Base-by-base conservation (phyloP, 148 eudicot species). In the Limonium bicolor region DNA sequence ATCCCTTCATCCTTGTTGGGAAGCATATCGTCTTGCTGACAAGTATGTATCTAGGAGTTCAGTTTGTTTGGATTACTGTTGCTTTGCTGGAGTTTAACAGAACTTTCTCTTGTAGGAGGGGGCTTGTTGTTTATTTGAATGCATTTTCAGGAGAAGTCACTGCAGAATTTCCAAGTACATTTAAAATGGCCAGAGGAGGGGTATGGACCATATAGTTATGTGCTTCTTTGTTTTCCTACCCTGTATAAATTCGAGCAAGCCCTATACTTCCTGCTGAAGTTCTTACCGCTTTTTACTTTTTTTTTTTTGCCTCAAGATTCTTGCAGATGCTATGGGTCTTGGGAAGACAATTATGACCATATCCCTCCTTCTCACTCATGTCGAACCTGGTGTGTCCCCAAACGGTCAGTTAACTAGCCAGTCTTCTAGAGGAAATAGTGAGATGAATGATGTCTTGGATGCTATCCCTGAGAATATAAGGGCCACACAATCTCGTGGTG, bases 301-400 rank as follows among this genome's bases (percentile, higher is more conserved):
- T 24, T 31, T 11, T 32, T 14, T 50, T 7, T 15, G 5, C 59
- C 49, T 55, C n/a, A n/a, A 78, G 82, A 78, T 78, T 36, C 60
- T 78, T 53, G 82, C 86, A 36, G 82, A 74, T 63, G 82, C 86
- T 46, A 78, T 78, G 82, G 86, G 86, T 29, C 70, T 78, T 38
- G 86, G 86, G n/a, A 78, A 78, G 49, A 78, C 86, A 15, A 78
- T 78, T 61, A 78, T 78, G 82, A 68, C 86, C 22, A 78, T 74
- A 50, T 56, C 82, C 40, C 44, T 78, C 25, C 65, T 78, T 37
- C 78, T 64, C 22, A 53, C 20, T 20, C 53, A 30, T 9, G 63
- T 55, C n/a, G 30, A 41, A 33, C 46, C 54, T 10, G 50, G 23
- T 7, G 36, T 17, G 47, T 51, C 7, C 4, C 6, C 31, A 6